phyloP scores from a whole-genome alignment of 805 yeast species.

The Jamesozyma piceae region DNA sequence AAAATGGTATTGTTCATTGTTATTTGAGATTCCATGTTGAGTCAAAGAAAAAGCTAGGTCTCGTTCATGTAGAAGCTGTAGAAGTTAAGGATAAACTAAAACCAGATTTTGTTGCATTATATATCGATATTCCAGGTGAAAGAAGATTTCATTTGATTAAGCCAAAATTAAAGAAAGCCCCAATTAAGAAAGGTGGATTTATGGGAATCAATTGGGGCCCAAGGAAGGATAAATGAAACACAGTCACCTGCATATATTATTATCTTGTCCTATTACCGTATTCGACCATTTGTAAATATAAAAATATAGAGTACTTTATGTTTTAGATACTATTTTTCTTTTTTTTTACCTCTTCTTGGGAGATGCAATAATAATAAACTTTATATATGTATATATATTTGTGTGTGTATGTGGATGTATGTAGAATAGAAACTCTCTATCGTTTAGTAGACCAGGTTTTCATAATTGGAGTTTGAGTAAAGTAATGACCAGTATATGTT shows the following conservation, averaged over 20 bases:
- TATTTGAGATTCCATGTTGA: conserved; percentile 83
- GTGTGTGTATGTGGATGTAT: too few species aligned
- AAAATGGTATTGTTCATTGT: conserved; percentile 71
- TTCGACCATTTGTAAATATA: too few species aligned
- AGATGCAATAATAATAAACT: background rate
- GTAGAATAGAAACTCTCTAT: background rate
- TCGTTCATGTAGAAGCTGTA: conserved; percentile 72
- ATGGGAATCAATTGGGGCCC: conserved; percentile 87
- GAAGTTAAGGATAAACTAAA: conserved; percentile 49
- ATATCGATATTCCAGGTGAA: conserved; percentile 66
- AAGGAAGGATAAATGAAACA: conserved; percentile 33
- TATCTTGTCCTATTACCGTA: too few species aligned
- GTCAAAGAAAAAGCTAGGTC: conserved; percentile 53
- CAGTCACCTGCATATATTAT: background rate
- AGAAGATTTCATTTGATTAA: conserved; percentile 60
- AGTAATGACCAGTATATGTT: conserved; percentile 30
- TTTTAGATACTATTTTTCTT: background rate
- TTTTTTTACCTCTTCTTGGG: background rate
- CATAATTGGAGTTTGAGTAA: conserved; percentile 43
- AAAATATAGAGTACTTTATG: background rate
- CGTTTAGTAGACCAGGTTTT: conserved; percentile 43
- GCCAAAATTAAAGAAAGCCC: conserved; percentile 42
- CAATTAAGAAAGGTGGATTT: conserved; percentile 47
- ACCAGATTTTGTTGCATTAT: conserved; percentile 63
- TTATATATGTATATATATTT: background rate